Evolutionary conservation across 371 early-diverging fungal genomes (phyloP), one percentile per base, ranked within the genome.

Genomic region (Mortierella sp.): DNA sequence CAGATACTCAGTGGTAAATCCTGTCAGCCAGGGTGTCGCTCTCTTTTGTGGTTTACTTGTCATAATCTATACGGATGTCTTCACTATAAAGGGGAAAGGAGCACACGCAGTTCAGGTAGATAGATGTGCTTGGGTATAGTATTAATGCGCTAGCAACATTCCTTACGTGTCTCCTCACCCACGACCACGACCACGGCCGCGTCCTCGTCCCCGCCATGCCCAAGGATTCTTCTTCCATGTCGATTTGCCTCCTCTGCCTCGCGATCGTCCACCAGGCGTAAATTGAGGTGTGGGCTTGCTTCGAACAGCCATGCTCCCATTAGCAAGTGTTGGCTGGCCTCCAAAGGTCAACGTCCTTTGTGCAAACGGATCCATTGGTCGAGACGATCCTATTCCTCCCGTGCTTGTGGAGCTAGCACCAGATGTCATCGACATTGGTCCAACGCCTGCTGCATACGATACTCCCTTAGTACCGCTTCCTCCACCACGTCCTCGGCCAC

Each of bases 291-390:
- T 73, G 6, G 68, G 67, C n/a, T 67, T 67, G 60, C 73, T 73
- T 0, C 68, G 67, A 26, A 73, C 31, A 1, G 73, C 73, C 73
- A 73, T 53, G 23, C 68, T 67, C 15, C 73, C 73, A 19, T 67
- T 73, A 3, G 67, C 67, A 21, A 68, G 67, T 9, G 68, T 63
- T 4, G 73, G 50, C 27, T 27, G 50, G 2, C 50, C 59, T 28
- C 56, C 72, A 60, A 60, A 59, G 1, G 63, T 24, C 11, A 6
- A 51, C 32, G 4, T 11, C 30, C 30, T 56, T 23, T 1, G 59
- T 51, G 6, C 67, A 59, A 57, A 41, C 53, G 21, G 28, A 19
- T 24, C 43, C 30, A 14, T 50, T n/a, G 17, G 14, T 30, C 8
- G 39, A 39, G 48, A 46, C 31, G 48, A 28, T 26, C 27, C 50